phyloP scores from a whole-genome alignment of 148 eudicot genomes.

The Amaranthus cruentus region DNA sequence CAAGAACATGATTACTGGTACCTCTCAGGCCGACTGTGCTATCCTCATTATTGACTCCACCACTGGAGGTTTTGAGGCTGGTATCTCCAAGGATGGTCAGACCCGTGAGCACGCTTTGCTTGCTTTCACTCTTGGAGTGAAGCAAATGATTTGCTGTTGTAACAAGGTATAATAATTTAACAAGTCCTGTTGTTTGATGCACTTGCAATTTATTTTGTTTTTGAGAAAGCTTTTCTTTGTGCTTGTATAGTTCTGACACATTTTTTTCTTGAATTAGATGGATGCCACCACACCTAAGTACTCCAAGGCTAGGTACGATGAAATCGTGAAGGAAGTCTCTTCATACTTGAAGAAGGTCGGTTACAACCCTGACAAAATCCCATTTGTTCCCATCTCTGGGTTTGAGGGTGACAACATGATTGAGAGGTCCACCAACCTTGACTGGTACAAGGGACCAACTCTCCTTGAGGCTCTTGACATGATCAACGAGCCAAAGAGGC shows the following conservation, averaged over 20 bases:
- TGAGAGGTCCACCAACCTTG: slow-evolving; percentile 48
- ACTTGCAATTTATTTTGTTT: background rate
- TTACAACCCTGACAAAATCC: slow-evolving; percentile 46
- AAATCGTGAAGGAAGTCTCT: slow-evolving; percentile 43
- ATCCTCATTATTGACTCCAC: slow-evolving; percentile 54
- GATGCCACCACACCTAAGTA: slow-evolving; percentile 49
- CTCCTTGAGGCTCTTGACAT: slow-evolving; percentile 41
- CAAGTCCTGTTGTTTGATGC: background rate
- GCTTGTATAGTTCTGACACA: background rate
- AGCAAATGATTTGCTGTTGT: slow-evolving; percentile 52
- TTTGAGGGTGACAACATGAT: slow-evolving; percentile 51
- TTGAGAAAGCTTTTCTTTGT: background rate
- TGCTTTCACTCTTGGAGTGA: slow-evolving; percentile 58
- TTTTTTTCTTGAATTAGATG: slow-evolving; percentile 23
- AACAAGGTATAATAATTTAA: slow-evolving; percentile 33
- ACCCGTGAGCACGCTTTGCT: slow-evolving; percentile 63
- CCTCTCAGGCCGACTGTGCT: slow-evolving; percentile 59
- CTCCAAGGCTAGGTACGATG: slow-evolving; percentile 40
- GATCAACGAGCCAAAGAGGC: slow-evolving; percentile 39
- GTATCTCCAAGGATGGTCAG: slow-evolving; percentile 58
- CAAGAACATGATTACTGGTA: slow-evolving; percentile 63
- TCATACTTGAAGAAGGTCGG: slow-evolving; percentile 47
- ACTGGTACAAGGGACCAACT: slow-evolving; percentile 52
- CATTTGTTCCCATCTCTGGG: slow-evolving; percentile 46
- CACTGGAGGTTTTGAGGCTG: slow-evolving; percentile 60